A percentile compares a stretch with the other conserved stretches of the same genome.
These are phyloP conservation scores for Mucor plumbeus DNA, from an alignment of 371 early-diverging fungal species.

Conservation along the genomic window DNA sequence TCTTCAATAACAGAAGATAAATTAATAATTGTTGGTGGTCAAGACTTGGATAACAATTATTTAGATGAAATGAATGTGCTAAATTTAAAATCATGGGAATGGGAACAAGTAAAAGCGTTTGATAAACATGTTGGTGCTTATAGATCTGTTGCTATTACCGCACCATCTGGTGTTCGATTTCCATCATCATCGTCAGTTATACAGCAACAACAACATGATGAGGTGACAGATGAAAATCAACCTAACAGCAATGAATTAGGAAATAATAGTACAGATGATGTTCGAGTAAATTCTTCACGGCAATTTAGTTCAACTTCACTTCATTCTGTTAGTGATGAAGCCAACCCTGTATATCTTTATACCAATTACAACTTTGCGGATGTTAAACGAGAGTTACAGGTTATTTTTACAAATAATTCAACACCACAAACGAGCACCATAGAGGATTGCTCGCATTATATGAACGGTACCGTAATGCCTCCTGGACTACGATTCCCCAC, in stretches of 20 bases:
- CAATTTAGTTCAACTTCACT: slow-evolving; percentile 19
- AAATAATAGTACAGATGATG: background rate
- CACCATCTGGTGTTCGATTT: slow-evolving; percentile 35
- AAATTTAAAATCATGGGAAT: slow-evolving; percentile 69
- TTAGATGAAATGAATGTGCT: slow-evolving; percentile 79
- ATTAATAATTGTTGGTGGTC: slow-evolving; percentile 81
- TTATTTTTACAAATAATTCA: slow-evolving; percentile 49
- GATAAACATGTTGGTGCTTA: slow-evolving; percentile 82
- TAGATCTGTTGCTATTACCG: slow-evolving; percentile 71
- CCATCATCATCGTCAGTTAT: slow-evolving; percentile 6
- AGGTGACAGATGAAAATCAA: background rate
- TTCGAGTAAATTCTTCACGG: slow-evolving; percentile 8
- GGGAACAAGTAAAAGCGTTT: slow-evolving; percentile 70
- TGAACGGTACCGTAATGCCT: slow-evolving; percentile 66
- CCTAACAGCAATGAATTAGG: background rate
- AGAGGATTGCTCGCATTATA: slow-evolving; percentile 30
- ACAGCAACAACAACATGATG: background rate
- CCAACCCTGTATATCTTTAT: slow-evolving; percentile 65
- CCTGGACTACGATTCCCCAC: slow-evolving; percentile 85
- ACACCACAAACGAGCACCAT: background rate
- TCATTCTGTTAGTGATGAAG: slow-evolving; percentile 22
- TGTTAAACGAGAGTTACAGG: slow-evolving; percentile 76
- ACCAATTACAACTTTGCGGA: slow-evolving; percentile 85
- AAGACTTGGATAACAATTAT: slow-evolving; percentile 79
- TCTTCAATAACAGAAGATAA: slow-evolving; percentile 63